Evolutionary conservation across 768 basidiomycete species (phyloP), one percentile per base, ranked within the genome.

Genomic region (Royoungia palumana): DNA sequence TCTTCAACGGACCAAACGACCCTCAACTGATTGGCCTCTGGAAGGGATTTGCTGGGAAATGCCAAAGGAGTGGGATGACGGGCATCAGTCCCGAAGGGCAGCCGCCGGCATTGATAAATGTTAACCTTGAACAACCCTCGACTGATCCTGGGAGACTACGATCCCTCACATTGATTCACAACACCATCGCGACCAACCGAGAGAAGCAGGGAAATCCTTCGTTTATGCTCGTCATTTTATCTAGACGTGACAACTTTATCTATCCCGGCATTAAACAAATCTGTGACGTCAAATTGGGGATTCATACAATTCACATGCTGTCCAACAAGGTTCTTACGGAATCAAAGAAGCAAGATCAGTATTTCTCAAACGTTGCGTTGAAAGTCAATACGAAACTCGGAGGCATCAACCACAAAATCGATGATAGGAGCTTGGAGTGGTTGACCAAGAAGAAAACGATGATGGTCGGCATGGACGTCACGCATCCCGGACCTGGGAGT

Each of bases 381-480:
- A 92, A 93, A 58, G 76, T 89, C 8, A 93, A 93, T 57, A 81
- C 82, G 28, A 93, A 93, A 66, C 79, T 91, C 1, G 87, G 88
- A 5, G 90, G 90, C 0, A 70, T 85, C 19, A 93, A 93, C 55
- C 90, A 93, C 65, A 78, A 79, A 78, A 68, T 90, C 10, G 83
- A 84, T 28, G 62, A 71, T 0, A 57, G 50, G 2, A 77, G 79
- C 1, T 79, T 84, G 75, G 57, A 51, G 32, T 91, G 88, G 88
- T 67, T 91, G 40, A 79, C 64, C 1, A 78, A 78, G 64, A 73
- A 75, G 55, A 76, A 75, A 45, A 91, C 89, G 10, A 92, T 93
- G 85, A 69, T 93, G 60, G 82, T 93, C 4, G 90, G 90, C 0
- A 87, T 89, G 54, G 89, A 92, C 59, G 87, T 89, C 0, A 91